Base-by-base conservation (phyloP, 148 eudicot genomes). In the Rhododendron mucronatum region DNA sequence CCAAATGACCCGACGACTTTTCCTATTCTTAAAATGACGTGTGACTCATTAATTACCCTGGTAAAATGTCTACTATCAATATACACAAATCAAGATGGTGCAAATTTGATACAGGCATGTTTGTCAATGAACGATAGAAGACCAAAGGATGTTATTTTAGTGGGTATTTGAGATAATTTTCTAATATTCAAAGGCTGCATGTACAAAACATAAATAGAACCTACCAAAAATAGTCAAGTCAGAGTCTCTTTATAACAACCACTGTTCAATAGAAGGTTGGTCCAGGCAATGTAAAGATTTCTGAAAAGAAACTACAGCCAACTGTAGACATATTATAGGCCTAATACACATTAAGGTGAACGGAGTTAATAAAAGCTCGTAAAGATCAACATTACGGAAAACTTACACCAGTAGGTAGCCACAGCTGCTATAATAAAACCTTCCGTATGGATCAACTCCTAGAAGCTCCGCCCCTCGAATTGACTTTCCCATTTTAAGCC, bases 391-490 rank as follows among this genome's bases (percentile, higher is more conserved):
- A 26, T 20, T 80, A 87, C 86, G 86, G 83, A 79, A 78, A 87
- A 88, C 99, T 95, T 95, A 97, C 99, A 95, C 98, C 91, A 97
- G 88, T 78, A 97, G 91, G 92, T 95, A 95, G 90, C 94, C 96
- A 85, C 93, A 95, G 90, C 98, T 90, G 88, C 93, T 76, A 85
- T 89, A 93, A 88, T 88, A 97, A 48, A 91, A 84, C 82, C 95
- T 91, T 87, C 95, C 99, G 89, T 90, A 88, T 65, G 92, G 93
- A 95, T 97, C 99, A 88, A 81, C 84, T 84, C 96, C 95, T 88
- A 97, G 91, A 59, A 94, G 88, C 88, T 93, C 98, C n/a, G 96
- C 98, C 87, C 99, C 99, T 75, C 96, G 93, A 84, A 91, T 80
- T 26, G 92, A 92, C 86, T 89, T 95, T 50, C 89, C 94, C 85